Evolutionary conservation across 2,329 filamentous ascomycete species (phyloP).

Genomic region (Xylaria sp.): DNA sequence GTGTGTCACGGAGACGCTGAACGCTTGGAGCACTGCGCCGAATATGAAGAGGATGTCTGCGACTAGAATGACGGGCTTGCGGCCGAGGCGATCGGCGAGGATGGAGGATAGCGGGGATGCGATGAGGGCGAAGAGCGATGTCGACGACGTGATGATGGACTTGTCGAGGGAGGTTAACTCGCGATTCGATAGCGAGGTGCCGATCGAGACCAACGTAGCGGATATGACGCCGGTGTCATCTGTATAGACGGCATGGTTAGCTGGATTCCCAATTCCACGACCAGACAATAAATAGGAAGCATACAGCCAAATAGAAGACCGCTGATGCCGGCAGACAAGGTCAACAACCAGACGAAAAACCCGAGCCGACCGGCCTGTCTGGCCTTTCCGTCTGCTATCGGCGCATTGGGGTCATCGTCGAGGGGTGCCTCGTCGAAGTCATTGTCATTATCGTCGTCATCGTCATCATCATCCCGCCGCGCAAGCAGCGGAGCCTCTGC

Average conservation of each 20-base stretch:
- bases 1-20: conserved; percentile 63
- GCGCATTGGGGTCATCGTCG: conserved; percentile 17
- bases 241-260: conserved; percentile 44
- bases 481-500: conserved; percentile 34
- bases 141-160: conserved; percentile 76
- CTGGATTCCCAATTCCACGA: too few species aligned
- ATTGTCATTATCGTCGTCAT: conserved; percentile 18
- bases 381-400: conserved; percentile 2
- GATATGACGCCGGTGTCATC: conserved; percentile 77
- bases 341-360: conserved; percentile 69
- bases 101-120: conserved; percentile 71
- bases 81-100: conserved; percentile 70
- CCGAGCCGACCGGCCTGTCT: conserved; percentile 46
- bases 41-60: conserved; percentile 74
- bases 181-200: conserved; percentile 65
- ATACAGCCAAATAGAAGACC: conserved; percentile 75
- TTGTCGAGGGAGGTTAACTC: conserved; percentile 71
- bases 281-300: conserved; percentile 43
- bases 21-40: conserved; percentile 74
- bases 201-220: conserved; percentile 72
- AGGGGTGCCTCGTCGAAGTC: conserved; percentile 31
- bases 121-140: conserved; percentile 72
- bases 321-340: conserved; percentile 72
- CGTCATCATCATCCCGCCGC: conserved; percentile 30
- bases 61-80: conserved; percentile 70